Base-by-base conservation (phyloP, 2,329 filamentous ascomycete genomes). In the Paraphaeosphaeria sporulosa region DNA sequence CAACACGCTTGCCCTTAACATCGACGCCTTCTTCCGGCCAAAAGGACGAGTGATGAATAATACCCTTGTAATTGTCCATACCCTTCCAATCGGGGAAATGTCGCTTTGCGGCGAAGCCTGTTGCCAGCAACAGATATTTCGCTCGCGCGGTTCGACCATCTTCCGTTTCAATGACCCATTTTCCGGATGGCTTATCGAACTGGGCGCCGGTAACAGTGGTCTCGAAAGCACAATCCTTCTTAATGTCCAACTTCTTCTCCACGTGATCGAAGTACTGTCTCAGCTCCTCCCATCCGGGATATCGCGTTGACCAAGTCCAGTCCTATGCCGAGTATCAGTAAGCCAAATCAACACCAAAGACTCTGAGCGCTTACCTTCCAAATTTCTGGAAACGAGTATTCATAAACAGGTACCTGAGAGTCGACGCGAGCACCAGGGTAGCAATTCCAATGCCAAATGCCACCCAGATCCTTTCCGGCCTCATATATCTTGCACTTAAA, bases 31-130 rank as follows among this genome's bases (percentile, higher is more conserved):
- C 76, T 8, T 86, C 80, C 1, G 87, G 86, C 87, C 87, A 89
- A 71, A 85, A 85, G 0, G 85, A 86, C 0, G 85, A 85, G 71
- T 89, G 87, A 66, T 87, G 82, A 13, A 88, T 81, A 17, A 81
- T 72, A 21, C 88, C 88, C 58, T 86, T 81, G 80, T 88, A 90
- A 30, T 79, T 82, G 21, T 86, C 81, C 62, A 89, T 81, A 13
- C 87, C 87, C 12, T 82, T 81, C 82, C 85, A 89, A 57, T 85
- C 81, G 0, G 88, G 87, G 42, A 87, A 83, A 63, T 89, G 84
- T n/a, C 86, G 78, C 68, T 86, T 87, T 1, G 87, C 84, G 0
- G 87, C 82, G 58, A 88, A 87, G 1, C 86, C 86, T 0, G 83
- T 83, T 1, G 83, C 84, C 1, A 86, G 74, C 17, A 88, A 69